phyloP scores from a whole-genome alignment of 352 stramenopile genomes.

The Pythium biforme region DNA sequence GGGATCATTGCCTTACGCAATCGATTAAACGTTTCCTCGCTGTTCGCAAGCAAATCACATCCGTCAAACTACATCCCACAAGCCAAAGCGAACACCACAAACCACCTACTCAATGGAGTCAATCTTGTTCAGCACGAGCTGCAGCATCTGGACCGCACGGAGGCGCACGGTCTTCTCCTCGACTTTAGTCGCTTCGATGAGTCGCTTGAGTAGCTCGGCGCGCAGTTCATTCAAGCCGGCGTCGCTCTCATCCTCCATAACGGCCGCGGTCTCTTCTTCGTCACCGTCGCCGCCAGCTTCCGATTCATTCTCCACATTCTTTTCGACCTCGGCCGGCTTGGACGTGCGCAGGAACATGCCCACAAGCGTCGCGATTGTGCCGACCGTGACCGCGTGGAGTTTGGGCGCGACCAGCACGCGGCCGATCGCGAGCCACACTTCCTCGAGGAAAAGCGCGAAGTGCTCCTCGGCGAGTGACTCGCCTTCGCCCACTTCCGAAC shows the following conservation, averaged over 20 bases:
- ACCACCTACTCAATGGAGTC: constrained; percentile 51
- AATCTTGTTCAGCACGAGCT: constrained; percentile 53
- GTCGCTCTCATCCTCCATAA: neutral
- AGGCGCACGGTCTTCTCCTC: constrained; percentile 60
- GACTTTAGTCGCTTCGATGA: constrained; percentile 53
- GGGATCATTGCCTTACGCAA: constrained; percentile 45
- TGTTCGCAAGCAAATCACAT: constrained; percentile 10
- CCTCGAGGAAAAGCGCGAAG: constrained; percentile 60
- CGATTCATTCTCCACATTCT: constrained; percentile 21
- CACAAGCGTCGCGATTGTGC: constrained; percentile 52
- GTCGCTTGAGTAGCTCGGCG: constrained; percentile 39
- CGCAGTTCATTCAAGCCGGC: constrained; percentile 41
- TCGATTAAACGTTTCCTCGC: constrained; percentile 36
- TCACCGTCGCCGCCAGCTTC: neutral
- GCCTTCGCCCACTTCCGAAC: constrained; percentile 45
- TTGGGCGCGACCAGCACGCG: constrained; percentile 51
- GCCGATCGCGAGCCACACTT: constrained; percentile 53
- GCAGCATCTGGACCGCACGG: constrained; percentile 60
- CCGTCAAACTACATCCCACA: neutral
- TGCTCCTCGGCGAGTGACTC: constrained; percentile 45
- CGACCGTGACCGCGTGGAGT: constrained; percentile 39
- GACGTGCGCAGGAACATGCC: constrained; percentile 42
- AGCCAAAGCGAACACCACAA: neutral
- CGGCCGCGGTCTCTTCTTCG: constrained; percentile 2
- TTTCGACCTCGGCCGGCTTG: constrained; percentile 15